Evolutionary conservation across 495 filamentous ascomycete species (phyloP).

Genomic region (Aspergillus carlsbadensis): DNA sequence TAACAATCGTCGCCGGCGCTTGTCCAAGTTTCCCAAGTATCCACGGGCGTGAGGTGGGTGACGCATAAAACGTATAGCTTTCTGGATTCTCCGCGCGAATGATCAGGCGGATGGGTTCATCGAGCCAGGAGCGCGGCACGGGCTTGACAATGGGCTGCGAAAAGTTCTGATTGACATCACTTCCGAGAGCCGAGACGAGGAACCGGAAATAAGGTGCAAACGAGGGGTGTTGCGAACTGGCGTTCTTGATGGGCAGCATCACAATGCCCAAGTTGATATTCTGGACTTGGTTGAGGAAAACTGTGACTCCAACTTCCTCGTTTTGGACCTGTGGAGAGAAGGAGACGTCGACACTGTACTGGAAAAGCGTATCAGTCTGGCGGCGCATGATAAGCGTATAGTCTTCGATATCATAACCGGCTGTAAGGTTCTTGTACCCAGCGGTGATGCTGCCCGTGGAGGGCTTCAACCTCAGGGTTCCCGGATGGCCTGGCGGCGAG

Average conservation of each 20-base stretch:
- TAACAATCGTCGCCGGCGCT: constrained; percentile 4
- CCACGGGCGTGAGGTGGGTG: too few relatives aligned
- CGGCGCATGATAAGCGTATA: constrained; percentile 10
- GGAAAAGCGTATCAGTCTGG: constrained; percentile 18
- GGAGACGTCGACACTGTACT: constrained; percentile 13
- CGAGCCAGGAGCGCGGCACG: too few relatives aligned
- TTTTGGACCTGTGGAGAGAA: neutral
- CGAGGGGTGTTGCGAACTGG: too few relatives aligned
- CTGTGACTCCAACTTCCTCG: constrained; percentile 16
- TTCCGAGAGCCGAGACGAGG: too few relatives aligned
- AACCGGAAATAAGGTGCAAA: too few relatives aligned
- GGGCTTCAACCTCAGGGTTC: constrained; percentile 12
- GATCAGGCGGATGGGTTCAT: too few relatives aligned
- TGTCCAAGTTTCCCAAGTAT: neutral
- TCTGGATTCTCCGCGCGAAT: too few relatives aligned
- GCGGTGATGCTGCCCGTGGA: constrained; percentile 7
- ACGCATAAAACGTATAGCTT: too few relatives aligned
- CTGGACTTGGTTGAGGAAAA: constrained; percentile 16
- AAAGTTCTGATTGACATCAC: too few relatives aligned
- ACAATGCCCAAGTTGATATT: constrained; percentile 19
- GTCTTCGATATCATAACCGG: too few relatives aligned
- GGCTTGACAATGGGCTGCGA: too few relatives aligned
- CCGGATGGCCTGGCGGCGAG: constrained; percentile 13
- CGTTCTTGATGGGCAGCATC: neutral
- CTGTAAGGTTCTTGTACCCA: constrained; percentile 10